A percentile compares a stretch with the other conserved stretches of the same genome.
Evolutionary conservation across 2,329 filamentous ascomycete species (phyloP).

Genomic region (Colletotrichum viniferum): DNA sequence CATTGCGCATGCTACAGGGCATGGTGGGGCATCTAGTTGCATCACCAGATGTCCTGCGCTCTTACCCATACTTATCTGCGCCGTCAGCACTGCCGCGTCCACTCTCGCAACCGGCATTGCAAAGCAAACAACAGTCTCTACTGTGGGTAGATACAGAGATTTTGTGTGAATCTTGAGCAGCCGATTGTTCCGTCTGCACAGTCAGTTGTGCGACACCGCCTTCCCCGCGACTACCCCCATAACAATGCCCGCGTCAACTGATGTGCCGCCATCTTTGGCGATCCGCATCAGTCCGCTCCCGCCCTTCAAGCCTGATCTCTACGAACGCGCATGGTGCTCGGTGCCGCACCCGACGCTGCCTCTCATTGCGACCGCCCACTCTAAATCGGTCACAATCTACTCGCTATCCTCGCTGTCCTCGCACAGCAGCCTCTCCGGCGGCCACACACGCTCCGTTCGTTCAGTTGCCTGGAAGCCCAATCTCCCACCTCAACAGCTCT

Average conservation of each 20-base stretch:
- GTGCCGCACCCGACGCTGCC: constrained; percentile 86
- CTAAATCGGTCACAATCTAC: constrained; percentile 88
- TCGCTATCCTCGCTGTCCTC: constrained; percentile 81
- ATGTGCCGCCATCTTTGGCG: constrained; percentile 2
- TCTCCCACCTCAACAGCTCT: constrained; percentile 64
- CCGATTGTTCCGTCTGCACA: background rate
- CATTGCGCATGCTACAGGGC: background rate
- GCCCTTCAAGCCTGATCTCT: constrained; percentile 60
- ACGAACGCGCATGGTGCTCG: constrained; percentile 83
- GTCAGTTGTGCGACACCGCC: background rate
- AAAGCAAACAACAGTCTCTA: background rate
- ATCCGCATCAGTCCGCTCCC: constrained; percentile 48
- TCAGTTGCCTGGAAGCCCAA: constrained; percentile 82
- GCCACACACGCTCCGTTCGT: constrained; percentile 90
- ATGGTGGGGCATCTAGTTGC: background rate
- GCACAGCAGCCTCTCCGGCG: constrained; percentile 80
- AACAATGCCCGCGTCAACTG: background rate
- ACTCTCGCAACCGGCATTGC: background rate
- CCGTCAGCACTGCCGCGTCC: background rate
- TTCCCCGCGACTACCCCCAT: background rate
- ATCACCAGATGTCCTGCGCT: background rate
- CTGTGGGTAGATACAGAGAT: background rate
- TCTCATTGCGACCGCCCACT: constrained; percentile 85
- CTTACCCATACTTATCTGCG: background rate
- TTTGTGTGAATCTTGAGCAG: background rate